These are phyloP conservation scores for Posidonia australis DNA, from an alignment of 106 monocot genomes.

Conservation along the genomic window DNA sequence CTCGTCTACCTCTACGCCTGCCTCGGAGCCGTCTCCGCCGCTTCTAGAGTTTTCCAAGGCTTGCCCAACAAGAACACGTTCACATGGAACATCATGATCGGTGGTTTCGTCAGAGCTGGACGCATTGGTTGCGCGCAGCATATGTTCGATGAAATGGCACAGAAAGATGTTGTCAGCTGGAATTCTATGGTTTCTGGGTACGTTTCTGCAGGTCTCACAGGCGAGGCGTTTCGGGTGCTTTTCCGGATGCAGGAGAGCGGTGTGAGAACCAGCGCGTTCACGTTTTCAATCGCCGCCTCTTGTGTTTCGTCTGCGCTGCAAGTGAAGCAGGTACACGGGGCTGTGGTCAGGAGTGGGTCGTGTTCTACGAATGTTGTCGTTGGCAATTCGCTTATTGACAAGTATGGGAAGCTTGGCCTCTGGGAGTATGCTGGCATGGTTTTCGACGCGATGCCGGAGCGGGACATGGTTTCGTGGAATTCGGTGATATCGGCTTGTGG, in stretches of 20 bases:
- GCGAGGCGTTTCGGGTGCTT: slow-evolving; percentile 15
- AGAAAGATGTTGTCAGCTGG: slow-evolving; percentile 41
- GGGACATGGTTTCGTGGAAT: slow-evolving; percentile 74
- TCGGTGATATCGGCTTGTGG: slow-evolving; percentile 42
- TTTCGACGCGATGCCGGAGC: slow-evolving; percentile 34
- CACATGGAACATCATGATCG: slow-evolving; percentile 43
- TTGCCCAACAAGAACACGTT: slow-evolving; percentile 38
- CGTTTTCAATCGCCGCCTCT: slow-evolving; percentile 44
- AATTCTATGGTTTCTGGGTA: slow-evolving; percentile 50
- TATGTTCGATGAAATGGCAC: slow-evolving; percentile 38
- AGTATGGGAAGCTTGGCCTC: slow-evolving; percentile 53
- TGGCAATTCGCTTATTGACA: slow-evolving; percentile 57
- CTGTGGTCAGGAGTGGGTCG: slow-evolving; percentile 18
- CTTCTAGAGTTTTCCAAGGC: slow-evolving; percentile 19
- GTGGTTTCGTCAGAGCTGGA: slow-evolving; percentile 11
- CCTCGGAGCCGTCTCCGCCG: slow-evolving; percentile 8
- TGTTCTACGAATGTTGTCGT: slow-evolving; percentile 31
- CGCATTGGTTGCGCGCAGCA: slow-evolving; percentile 17
- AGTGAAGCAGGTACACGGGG: slow-evolving; percentile 57
- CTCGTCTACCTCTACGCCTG: slow-evolving; percentile 43
- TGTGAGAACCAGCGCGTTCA: slow-evolving; percentile 26
- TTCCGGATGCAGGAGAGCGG: slow-evolving; percentile 33
- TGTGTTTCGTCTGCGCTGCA: slow-evolving; percentile 15
- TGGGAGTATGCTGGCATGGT: slow-evolving; percentile 27
- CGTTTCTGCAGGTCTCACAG: neutral